Conservation (phyloP, 768 basidiomycete genomes). For the Nevesoporus exiguus region DNA sequence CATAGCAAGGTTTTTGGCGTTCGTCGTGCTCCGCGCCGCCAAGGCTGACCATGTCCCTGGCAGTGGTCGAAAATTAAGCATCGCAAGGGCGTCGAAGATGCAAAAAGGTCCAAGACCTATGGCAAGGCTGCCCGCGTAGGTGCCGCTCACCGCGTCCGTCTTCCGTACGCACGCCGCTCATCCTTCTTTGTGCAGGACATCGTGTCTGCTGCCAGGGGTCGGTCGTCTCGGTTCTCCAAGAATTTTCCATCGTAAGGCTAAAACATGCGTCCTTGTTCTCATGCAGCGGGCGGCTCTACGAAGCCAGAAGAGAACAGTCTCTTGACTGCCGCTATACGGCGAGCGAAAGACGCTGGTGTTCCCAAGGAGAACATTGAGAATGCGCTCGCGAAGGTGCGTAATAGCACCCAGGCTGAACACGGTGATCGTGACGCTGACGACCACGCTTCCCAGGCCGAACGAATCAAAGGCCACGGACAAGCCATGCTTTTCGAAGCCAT, state of each 20-base stretch:
- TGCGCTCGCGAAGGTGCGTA: constrained; percentile 50
- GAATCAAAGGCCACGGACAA: constrained; percentile 47
- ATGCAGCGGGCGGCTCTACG: constrained; percentile 51
- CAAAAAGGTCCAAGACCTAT: constrained; percentile 55
- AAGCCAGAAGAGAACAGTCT: constrained; percentile 53
- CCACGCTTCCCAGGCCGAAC: constrained; percentile 38
- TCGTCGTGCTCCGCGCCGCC: background rate
- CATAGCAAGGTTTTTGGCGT: constrained; percentile 38
- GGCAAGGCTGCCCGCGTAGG: constrained; percentile 54
- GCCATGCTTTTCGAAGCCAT: constrained; percentile 60
- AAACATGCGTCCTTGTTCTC: background rate
- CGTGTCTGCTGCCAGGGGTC: constrained; percentile 56
- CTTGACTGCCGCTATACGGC: constrained; percentile 52
- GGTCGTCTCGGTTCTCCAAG: constrained; percentile 9
- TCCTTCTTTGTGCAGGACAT: constrained; percentile 47
- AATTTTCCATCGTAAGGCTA: background rate
- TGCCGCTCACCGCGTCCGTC: background rate
- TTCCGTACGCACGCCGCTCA: background rate
- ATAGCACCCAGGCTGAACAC: background rate
- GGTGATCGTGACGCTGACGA: background rate
- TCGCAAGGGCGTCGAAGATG: constrained; percentile 62
- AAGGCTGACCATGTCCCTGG: constrained; percentile 3
- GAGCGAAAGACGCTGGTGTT: constrained; percentile 54
- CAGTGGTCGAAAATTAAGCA: constrained; percentile 81
- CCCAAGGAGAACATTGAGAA: constrained; percentile 70